Conservation (phyloP, 805 yeast genomes). For the Spathaspora arborariae region DNA sequence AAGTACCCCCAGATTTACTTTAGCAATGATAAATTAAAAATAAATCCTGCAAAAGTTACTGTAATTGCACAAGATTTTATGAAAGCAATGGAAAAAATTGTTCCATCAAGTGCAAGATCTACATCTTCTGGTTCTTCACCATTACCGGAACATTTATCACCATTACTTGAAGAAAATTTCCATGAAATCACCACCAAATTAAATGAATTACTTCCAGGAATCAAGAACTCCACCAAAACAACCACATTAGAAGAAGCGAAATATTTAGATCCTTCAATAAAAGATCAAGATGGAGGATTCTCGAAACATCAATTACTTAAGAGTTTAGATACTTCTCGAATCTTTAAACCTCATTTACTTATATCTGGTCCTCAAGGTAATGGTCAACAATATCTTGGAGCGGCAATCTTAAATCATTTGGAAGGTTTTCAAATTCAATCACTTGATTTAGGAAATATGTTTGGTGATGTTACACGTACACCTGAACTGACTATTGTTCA, state of each 20-base stretch:
- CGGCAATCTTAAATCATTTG: constrained; percentile 74
- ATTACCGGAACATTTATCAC: constrained; percentile 66
- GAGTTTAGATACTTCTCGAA: constrained; percentile 52
- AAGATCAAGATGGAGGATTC: constrained; percentile 63
- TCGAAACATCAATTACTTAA: constrained; percentile 58
- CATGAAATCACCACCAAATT: constrained; percentile 44
- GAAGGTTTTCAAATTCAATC: constrained; percentile 91
- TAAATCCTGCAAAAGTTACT: constrained; percentile 66
- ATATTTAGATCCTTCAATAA: constrained; percentile 54
- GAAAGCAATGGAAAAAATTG: constrained; percentile 77
- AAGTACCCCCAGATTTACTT: constrained; percentile 89
- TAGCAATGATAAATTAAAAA: constrained; percentile 65
- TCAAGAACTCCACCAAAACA: constrained; percentile 31
- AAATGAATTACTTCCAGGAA: constrained; percentile 55
- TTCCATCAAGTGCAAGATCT: constrained; percentile 90
- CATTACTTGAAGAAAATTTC: constrained; percentile 56
- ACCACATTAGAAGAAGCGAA: constrained; percentile 67
- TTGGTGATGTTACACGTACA: constrained; percentile 74
- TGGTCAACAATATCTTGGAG: constrained; percentile 83
- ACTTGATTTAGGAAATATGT: constrained; percentile 72
- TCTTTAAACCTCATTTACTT: constrained; percentile 78
- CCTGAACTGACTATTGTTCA: constrained; percentile 84
- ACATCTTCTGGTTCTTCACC: constrained; percentile 72
- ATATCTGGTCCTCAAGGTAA: constrained; percentile 71
- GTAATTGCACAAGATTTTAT: constrained; percentile 84